A percentile compares a stretch with the other conserved stretches of the same genome.
phyloP scores from a whole-genome alignment of 192 early-diverging fungal genomes.

The Chytriomyces sp. region DNA sequence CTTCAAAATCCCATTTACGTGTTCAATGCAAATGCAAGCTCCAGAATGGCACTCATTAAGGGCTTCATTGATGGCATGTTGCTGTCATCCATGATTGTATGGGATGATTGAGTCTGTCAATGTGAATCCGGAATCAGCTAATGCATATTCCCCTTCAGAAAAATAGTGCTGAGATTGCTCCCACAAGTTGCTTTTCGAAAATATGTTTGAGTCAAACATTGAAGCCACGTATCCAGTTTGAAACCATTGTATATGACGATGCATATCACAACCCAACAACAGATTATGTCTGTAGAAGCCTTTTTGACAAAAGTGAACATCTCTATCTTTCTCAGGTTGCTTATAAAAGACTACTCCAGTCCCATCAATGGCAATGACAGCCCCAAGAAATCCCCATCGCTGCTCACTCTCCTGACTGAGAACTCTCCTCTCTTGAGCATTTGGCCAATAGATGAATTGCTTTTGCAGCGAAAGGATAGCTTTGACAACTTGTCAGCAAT shows the following conservation, averaged over 20 bases:
- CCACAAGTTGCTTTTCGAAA: not conserved
- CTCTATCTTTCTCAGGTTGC: constrained; percentile 8
- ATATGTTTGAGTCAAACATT: constrained; percentile 26
- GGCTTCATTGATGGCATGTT: not conserved
- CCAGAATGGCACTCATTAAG: constrained; percentile 9
- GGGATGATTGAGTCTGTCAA: not conserved
- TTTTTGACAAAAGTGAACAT: constrained; percentile 25
- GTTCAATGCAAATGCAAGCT: constrained; percentile 18
- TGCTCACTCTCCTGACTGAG: not conserved
- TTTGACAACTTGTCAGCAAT: not conserved
- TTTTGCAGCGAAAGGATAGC: not conserved
- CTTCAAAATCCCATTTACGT: constrained; percentile 26
- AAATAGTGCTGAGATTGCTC: not conserved
- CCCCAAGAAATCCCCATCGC: not conserved
- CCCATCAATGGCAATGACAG: constrained; percentile 13
- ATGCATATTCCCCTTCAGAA: not conserved
- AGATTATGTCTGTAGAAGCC: constrained; percentile 12
- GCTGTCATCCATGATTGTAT: constrained; percentile 1
- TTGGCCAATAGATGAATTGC: constrained; percentile 1
- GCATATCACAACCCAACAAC: constrained; percentile 12
- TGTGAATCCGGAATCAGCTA: constrained; percentile 8
- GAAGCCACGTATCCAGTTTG: constrained; percentile 18
- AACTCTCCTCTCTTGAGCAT: not conserved
- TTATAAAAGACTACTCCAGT: constrained; percentile 10
- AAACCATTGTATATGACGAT: constrained; percentile 11